A percentile compares a stretch with the other conserved stretches of the same genome.
phyloP scores from a whole-genome alignment of 1,284 basidiomycete species.

The Tranzscheliella williamsii region DNA sequence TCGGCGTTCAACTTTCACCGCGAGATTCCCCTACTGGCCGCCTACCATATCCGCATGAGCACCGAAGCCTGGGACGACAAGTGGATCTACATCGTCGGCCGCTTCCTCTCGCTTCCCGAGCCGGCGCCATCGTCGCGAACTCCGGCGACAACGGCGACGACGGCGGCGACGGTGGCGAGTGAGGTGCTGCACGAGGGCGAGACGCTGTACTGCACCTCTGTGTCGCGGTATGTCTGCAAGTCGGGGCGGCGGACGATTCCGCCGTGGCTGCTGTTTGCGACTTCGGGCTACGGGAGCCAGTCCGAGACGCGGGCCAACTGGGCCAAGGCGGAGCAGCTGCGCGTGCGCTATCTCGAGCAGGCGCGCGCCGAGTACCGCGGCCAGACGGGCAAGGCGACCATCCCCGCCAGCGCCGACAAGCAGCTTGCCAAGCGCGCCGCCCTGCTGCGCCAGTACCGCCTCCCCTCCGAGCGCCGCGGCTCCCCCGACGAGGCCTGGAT shows the following conservation, averaged over 20 bases:
- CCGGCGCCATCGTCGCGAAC: neutral
- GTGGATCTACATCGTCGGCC: slow-evolving; percentile 45
- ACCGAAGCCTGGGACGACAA: slow-evolving; percentile 51
- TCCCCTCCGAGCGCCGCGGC: slow-evolving; percentile 17
- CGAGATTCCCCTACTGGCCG: slow-evolving; percentile 40
- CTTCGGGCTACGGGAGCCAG: slow-evolving; percentile 41
- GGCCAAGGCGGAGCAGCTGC: slow-evolving; percentile 42
- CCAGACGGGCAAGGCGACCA: slow-evolving; percentile 12
- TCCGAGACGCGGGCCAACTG: slow-evolving; percentile 37
- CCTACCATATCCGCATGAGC: slow-evolving; percentile 34
- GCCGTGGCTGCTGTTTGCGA: slow-evolving; percentile 48
- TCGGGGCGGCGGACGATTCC: slow-evolving; percentile 45
- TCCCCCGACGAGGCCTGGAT: slow-evolving; percentile 27
- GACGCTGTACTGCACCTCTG: slow-evolving; percentile 44
- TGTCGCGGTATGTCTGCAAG: slow-evolving; percentile 49
- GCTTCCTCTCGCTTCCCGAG: slow-evolving; percentile 28
- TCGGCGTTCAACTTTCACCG: slow-evolving; percentile 38
- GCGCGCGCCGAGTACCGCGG: slow-evolving; percentile 8
- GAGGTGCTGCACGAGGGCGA: slow-evolving; percentile 11
- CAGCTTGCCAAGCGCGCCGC: slow-evolving; percentile 19
- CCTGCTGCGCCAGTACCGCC: slow-evolving; percentile 13
- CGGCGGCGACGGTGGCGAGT: too few relatives aligned
- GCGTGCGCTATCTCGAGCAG: slow-evolving; percentile 16
- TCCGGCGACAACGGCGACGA: neutral
- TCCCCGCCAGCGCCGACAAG: slow-evolving; percentile 10